Base-by-base conservation (phyloP, 2,329 filamentous ascomycete species). In the Trichoderma sp. region DNA sequence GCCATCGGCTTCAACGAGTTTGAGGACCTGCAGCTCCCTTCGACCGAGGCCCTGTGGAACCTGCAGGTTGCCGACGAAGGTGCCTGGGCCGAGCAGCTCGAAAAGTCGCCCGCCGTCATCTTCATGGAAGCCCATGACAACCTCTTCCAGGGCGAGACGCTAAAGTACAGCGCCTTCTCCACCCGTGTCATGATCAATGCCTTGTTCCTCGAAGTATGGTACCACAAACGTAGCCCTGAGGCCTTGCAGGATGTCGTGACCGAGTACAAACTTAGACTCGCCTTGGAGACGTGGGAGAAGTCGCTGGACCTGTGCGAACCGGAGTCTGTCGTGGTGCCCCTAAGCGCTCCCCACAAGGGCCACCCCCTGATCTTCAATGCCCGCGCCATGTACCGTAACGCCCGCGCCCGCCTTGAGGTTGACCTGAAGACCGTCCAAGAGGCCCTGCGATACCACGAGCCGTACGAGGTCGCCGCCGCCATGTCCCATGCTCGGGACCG, bases 131-230 rank as follows among this genome's bases (percentile, higher is more conserved):
- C 95, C 1, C 94, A 98, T 76, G 93, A 97, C 80, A 94, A 93
- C 70, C 87, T 99, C 4, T 98, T 98, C 84, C 93, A 97, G 78
- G 95, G 94, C 71, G 93, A 97, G 77, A 87, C 88, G 68, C 87
- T 94, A 61, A 90, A 91, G 73, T 99, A 98, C 84, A 98, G 94
- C 76, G 94, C 94, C 1, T 99, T 98, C 78, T 94, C 94, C 5
- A 97, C 95, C 12, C 92, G 95, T 70, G 93, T 98, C 71, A 96
- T 99, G 92, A 97, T 98, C 85, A 99, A 98, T 76, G 94, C 95
- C 12, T 85, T 99, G 71, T 99, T 98, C 84, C 86, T 99, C 58
- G 95, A 98, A 79, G 94, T 98, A 3, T 99, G 95, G 95, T 97
- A 97, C 77, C 93, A 98, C 83, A 97, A 97, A 87, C 92, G 95